phyloP scores from a whole-genome alignment of 1,284 basidiomycete genomes.

The Irpex sp. region DNA sequence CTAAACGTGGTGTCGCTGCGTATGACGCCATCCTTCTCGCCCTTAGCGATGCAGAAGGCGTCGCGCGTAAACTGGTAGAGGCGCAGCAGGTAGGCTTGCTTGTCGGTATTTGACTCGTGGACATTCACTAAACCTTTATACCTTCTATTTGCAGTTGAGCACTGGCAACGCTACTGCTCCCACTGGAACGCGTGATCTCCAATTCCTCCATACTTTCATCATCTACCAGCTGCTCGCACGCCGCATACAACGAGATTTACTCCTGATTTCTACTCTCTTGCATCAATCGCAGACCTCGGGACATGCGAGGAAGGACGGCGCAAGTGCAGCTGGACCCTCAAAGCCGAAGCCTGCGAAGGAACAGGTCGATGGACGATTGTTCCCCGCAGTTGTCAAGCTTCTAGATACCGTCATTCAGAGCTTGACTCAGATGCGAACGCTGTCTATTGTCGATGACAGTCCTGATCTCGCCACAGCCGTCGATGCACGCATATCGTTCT shows the following conservation, averaged over 20 bases:
- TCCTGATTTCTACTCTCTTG: constrained; percentile 69
- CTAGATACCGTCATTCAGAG: constrained; percentile 83
- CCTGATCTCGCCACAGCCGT: constrained; percentile 74
- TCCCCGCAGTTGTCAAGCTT: constrained; percentile 83
- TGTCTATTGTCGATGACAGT: constrained; percentile 85
- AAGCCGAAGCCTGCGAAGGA: constrained; percentile 36
- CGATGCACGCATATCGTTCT: constrained; percentile 70
- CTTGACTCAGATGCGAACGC: constrained; percentile 73
- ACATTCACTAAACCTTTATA: not conserved
- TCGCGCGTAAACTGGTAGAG: constrained; percentile 73
- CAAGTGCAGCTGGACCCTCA: constrained; percentile 20
- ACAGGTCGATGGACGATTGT: constrained; percentile 60
- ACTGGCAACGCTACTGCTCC: constrained; percentile 31
- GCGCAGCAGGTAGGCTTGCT: constrained; percentile 61
- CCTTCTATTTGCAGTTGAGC: constrained; percentile 30
- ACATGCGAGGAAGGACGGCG: constrained; percentile 15
- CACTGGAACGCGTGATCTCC: constrained; percentile 60
- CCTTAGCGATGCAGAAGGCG: constrained; percentile 83
- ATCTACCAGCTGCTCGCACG: constrained; percentile 81
- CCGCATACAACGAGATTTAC: constrained; percentile 83
- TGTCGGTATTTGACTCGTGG: not conserved
- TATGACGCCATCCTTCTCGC: constrained; percentile 82
- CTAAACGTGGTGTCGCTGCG: constrained; percentile 70
- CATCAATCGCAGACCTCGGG: constrained; percentile 32
- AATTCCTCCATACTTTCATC: constrained; percentile 82